A percentile compares a stretch with the other conserved stretches of the same genome.
These are phyloP conservation scores for Phalaenopsis hybrid DNA, from an alignment of 116 monocot genomes.

Conservation along the genomic window DNA sequence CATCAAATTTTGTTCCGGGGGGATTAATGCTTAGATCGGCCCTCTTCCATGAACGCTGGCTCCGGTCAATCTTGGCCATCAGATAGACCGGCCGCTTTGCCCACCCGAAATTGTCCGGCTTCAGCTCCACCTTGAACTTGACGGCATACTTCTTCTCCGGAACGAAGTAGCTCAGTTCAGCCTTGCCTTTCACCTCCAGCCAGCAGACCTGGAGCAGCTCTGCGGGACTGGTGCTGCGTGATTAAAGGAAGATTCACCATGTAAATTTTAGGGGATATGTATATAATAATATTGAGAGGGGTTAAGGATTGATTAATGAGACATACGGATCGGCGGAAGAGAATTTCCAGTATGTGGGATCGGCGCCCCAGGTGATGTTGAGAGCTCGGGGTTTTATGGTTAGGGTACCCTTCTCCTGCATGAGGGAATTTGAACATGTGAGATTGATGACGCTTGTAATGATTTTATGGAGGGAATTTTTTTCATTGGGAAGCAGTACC, in stretches of 20 bases:
- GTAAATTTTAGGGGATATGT: too few relatives aligned
- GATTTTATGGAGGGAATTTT: too few relatives aligned
- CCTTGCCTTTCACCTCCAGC: conserved; percentile 12
- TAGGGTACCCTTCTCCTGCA: background rate
- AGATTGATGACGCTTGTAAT: too few relatives aligned
- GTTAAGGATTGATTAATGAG: background rate
- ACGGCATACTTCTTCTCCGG: background rate
- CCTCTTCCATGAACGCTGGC: background rate
- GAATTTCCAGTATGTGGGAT: conserved; percentile 8
- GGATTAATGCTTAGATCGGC: conserved; percentile 1
- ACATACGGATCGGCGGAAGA: background rate
- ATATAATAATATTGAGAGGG: background rate
- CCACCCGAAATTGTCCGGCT: conserved; percentile 24
- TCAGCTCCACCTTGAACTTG: conserved; percentile 11
- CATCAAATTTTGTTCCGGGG: background rate
- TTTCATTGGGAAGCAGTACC: background rate
- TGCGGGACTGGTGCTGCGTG: background rate
- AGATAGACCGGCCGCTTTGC: conserved; percentile 11
- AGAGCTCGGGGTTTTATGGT: conserved; percentile 3
- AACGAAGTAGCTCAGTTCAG: background rate
- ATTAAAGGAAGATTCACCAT: background rate
- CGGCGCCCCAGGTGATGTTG: conserved; percentile 14
- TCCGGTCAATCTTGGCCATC: background rate
- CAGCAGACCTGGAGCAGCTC: conserved; percentile 31
- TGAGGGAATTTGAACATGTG: too few relatives aligned